phyloP scores from a whole-genome alignment of 2,329 filamentous ascomycete species.

The Aureobasidium namibiae region DNA sequence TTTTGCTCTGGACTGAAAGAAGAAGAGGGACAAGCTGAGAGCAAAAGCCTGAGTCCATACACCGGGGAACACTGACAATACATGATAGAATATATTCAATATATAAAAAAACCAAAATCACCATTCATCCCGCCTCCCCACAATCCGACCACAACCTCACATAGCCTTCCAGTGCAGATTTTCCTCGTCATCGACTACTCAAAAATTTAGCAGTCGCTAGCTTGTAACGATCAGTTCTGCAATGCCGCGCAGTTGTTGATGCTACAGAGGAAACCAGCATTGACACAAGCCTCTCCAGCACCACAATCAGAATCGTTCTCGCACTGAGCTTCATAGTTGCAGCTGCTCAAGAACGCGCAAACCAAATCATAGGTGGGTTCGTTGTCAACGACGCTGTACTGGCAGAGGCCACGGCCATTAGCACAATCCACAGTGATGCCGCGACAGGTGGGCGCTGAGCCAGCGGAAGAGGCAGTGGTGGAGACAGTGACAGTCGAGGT shows the following conservation, averaged over 20 bases:
- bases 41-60: too few relatives aligned
- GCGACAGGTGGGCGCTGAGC: not conserved
- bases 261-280: not conserved
- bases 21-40: too few relatives aligned
- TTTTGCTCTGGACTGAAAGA: slow-evolving; percentile 30
- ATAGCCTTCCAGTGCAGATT: too few relatives aligned
- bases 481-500: not conserved
- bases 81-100: too few relatives aligned
- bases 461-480: not conserved
- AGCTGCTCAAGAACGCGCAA: not conserved
- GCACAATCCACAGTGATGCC: not conserved
- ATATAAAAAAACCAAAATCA: too few relatives aligned
- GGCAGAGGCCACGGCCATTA: not conserved
- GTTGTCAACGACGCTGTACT: not conserved
- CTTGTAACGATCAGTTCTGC: too few relatives aligned
- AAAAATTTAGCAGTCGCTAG: too few relatives aligned
- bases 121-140: too few relatives aligned
- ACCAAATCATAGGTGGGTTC: not conserved
- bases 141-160: too few relatives aligned
- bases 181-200: too few relatives aligned
- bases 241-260: not conserved
- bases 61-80: too few relatives aligned
- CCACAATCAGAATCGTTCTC: not conserved
- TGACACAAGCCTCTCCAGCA: not conserved
- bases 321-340: not conserved